Evolutionary conservation across 1,284 basidiomycete species (phyloP).

Genomic region (Cutaneotrichosporon daszewskae): DNA sequence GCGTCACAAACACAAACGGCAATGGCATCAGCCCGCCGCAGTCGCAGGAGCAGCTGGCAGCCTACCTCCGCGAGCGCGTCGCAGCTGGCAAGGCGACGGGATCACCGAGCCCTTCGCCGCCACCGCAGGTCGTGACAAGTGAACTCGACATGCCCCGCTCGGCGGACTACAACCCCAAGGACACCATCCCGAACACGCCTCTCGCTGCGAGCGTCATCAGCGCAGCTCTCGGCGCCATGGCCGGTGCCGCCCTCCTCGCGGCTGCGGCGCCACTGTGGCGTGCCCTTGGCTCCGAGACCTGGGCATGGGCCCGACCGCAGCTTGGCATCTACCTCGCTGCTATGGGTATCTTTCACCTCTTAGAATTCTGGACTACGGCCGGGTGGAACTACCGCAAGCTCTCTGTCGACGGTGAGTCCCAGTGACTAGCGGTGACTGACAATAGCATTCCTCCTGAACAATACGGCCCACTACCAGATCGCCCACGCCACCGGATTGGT

Average conservation of each 20-base stretch:
- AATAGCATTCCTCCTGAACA: constrained; percentile 88
- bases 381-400: constrained; percentile 92
- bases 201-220: constrained; percentile 65
- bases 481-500: constrained; percentile 72
- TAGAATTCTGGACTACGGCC: constrained; percentile 90
- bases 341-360: constrained; percentile 85
- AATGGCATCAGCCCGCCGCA: too few species aligned
- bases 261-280: constrained; percentile 51
- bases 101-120: too few species aligned
- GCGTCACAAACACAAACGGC: too few species aligned
- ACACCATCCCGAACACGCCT: constrained; percentile 75
- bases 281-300: constrained; percentile 37
- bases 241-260: constrained; percentile 38
- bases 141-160: too few species aligned
- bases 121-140: too few species aligned
- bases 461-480: constrained; percentile 76
- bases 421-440: not conserved
- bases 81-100: too few species aligned
- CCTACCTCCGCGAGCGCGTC: too few species aligned
- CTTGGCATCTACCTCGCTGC: constrained; percentile 73
- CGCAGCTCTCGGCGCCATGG: constrained; percentile 60
- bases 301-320: constrained; percentile 64
- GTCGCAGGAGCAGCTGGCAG: too few species aligned
- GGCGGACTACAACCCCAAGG: constrained; percentile 48
- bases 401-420: constrained; percentile 75